A percentile compares a stretch with the other conserved stretches of the same genome.
Evolutionary conservation across 805 yeast genomes (phyloP).

Genomic region (Candida sakaeoensis): DNA sequence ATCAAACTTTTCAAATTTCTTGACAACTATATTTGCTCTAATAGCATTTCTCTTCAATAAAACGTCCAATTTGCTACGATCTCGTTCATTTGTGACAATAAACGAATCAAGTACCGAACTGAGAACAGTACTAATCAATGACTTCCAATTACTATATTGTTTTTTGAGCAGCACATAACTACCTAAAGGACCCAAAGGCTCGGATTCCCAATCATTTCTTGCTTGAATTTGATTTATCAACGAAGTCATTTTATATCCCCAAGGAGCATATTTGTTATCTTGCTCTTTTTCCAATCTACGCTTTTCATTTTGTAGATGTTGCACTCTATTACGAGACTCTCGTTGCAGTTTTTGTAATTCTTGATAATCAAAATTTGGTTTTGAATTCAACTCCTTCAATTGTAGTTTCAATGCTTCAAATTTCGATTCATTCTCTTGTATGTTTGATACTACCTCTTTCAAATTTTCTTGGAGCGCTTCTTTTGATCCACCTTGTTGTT

Average conservation of each 20-base stretch:
- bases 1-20: slow-evolving; percentile 57
- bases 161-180: slow-evolving; percentile 51
- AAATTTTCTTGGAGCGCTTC: slow-evolving; percentile 24
- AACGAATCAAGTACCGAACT: slow-evolving; percentile 54
- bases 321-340: slow-evolving; percentile 12
- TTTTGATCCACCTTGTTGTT: slow-evolving; percentile 45
- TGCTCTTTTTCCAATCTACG: slow-evolving; percentile 8
- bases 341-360: slow-evolving; percentile 19
- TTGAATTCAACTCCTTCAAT: slow-evolving; percentile 12
- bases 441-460: slow-evolving; percentile 14
- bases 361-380: slow-evolving; percentile 18
- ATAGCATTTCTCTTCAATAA: slow-evolving; percentile 25
- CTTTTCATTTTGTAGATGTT: slow-evolving; percentile 9
- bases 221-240: slow-evolving; percentile 41
- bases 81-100: slow-evolving; percentile 62
- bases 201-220: slow-evolving; percentile 22
- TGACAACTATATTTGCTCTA: slow-evolving; percentile 43
- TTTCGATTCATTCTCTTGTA: slow-evolving; percentile 20
- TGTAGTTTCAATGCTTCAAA: slow-evolving; percentile 15
- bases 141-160: slow-evolving; percentile 54
- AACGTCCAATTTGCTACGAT: slow-evolving; percentile 37
- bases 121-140: slow-evolving; percentile 55
- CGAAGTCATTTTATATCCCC: slow-evolving; percentile 43
- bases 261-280: slow-evolving; percentile 42
- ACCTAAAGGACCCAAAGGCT: slow-evolving; percentile 85